phyloP scores from a whole-genome alignment of 108 stramenopile genomes.

The Nannochloropsis gaditana region DNA sequence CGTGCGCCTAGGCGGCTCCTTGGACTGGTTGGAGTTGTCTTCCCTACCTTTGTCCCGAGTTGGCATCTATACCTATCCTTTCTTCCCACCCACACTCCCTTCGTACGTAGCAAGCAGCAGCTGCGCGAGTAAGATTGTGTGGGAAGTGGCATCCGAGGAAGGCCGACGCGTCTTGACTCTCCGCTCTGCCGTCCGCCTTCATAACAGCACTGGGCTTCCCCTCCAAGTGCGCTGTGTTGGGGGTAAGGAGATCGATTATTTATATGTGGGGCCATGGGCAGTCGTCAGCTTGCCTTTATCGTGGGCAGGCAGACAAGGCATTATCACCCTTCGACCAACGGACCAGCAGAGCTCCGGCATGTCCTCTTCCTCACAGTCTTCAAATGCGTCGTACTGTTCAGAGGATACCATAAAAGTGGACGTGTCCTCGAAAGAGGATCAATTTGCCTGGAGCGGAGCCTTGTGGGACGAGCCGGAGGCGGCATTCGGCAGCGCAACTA shows the following conservation, averaged over 20 bases:
- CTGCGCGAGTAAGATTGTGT: slow-evolving; percentile 34
- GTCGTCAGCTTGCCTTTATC: slow-evolving; percentile 16
- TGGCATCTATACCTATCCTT: neutral
- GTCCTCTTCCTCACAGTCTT: neutral
- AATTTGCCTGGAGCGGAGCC: neutral
- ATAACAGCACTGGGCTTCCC: slow-evolving; percentile 20
- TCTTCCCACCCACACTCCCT: slow-evolving; percentile 34
- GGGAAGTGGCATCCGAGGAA: slow-evolving; percentile 38
- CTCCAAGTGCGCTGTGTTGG: neutral
- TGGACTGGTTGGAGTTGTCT: neutral
- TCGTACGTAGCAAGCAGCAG: slow-evolving; percentile 21
- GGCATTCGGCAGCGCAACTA: neutral
- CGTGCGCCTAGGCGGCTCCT: neutral
- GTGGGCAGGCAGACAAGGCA: neutral
- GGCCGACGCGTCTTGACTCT: slow-evolving; percentile 41
- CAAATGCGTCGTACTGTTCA: neutral
- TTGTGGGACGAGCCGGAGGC: neutral
- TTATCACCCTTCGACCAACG: neutral
- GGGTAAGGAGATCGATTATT: neutral
- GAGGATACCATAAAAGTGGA: neutral
- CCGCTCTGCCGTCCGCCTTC: slow-evolving; percentile 35
- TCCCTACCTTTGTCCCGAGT: neutral
- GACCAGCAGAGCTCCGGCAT: neutral
- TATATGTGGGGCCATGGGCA: slow-evolving; percentile 7
- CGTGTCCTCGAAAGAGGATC: neutral